Base-by-base conservation (phyloP, 208 protist species). In the Trypanosoma caninum region DNA sequence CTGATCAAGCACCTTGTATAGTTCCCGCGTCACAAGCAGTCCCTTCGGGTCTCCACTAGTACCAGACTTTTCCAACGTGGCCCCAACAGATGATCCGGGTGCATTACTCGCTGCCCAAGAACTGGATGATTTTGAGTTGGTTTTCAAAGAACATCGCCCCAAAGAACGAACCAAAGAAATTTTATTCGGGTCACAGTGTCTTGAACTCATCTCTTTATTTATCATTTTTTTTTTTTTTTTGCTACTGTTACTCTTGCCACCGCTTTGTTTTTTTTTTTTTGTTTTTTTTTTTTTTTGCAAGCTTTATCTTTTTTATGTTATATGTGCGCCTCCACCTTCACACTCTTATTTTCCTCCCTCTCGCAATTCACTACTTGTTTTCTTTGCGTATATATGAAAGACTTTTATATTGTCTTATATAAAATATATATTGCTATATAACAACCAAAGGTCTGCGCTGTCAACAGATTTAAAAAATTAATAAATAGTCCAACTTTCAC, bases 1-100 rank as follows among this genome's bases (percentile, higher is more conserved):
- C 34, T 82, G 64, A 38, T 93, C 78, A 10, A 93, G 74, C 0
- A 93, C 60, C 37, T 84, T 76, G 53, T 87, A 78, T 60, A 93
- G 60, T 1, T 78, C 80, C 16, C 82, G 80, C 0, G 82, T 69
- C 11, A 93, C 82, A 59, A 93, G 89, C 22, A 90, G 77, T 25
- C 62, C 54, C 41, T 63, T 37, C 28, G 48, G 66, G 0, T 57
- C 8, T 18, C 55, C 37, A 9, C 34, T 28, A 35, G 37, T 50
- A 20, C 40, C 0, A n/a, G n/a, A n/a, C n/a, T n/a, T n/a, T n/a
- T n/a, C n/a, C n/a, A n/a, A n/a, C n/a, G n/a, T n/a, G n/a, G n/a
- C n/a, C n/a, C n/a, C n/a, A n/a, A n/a, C n/a, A n/a, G n/a, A n/a
- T n/a, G n/a, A n/a, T n/a, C n/a, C n/a, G n/a, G n/a, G n/a, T n/a